Conservation (phyloP, 306 rosid species). For the Malus sylvestris region DNA sequence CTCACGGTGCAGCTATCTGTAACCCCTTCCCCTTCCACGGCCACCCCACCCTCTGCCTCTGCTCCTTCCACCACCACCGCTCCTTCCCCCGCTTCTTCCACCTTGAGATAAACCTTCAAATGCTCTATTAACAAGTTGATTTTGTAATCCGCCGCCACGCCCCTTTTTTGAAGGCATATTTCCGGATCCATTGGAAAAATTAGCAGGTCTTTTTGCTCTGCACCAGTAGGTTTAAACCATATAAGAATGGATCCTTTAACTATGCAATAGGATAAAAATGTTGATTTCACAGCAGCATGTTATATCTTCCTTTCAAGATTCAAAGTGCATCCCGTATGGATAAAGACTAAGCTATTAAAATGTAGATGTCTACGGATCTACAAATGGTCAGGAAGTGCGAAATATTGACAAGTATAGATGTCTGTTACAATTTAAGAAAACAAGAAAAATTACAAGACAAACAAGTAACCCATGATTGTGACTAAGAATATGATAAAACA, state of each 20-base stretch:
- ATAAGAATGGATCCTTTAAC: not conserved
- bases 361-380: not conserved
- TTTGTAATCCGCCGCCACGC: constrained; percentile 69
- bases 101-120: constrained; percentile 73
- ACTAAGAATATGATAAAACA: not conserved
- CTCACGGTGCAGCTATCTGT: constrained; percentile 28
- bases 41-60: constrained; percentile 69
- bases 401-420: not conserved
- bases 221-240: constrained; percentile 1
- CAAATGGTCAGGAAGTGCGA: not conserved
- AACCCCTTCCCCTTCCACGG: constrained; percentile 73
- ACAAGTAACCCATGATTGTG: not conserved
- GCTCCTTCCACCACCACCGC: constrained; percentile 33
- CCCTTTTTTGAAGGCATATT: constrained; percentile 59
- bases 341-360: not conserved
- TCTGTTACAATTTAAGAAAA: not conserved
- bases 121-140: constrained; percentile 85
- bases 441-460: not conserved
- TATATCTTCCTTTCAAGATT: not conserved
- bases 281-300: not conserved
- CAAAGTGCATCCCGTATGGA: not conserved
- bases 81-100: constrained; percentile 50
- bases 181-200: constrained; percentile 47
- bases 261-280: not conserved
- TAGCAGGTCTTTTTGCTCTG: constrained; percentile 79